phyloP scores from a whole-genome alignment of 2,329 filamentous ascomycete species.

The Colletotrichum sp. region DNA sequence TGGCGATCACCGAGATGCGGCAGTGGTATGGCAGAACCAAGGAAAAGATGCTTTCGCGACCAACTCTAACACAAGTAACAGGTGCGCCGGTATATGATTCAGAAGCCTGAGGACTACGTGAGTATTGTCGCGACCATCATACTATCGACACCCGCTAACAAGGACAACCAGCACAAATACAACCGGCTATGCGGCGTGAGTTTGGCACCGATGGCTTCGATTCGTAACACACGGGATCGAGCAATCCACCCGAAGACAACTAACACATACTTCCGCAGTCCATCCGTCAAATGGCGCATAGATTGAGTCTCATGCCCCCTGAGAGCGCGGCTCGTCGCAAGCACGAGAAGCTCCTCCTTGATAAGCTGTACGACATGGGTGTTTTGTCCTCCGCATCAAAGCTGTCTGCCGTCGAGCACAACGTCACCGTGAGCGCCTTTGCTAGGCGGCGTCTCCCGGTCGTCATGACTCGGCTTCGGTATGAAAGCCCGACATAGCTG shows the following conservation, averaged over 20 bases:
- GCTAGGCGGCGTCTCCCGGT: constrained; percentile 84
- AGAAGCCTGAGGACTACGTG: constrained; percentile 83
- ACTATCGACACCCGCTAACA: background rate
- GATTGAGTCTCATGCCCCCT: constrained; percentile 81
- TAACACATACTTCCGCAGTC: constrained; percentile 54
- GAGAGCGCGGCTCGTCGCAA: constrained; percentile 79
- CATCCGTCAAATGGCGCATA: constrained; percentile 89
- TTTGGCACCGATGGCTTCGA: constrained; percentile 22
- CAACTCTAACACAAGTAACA: background rate
- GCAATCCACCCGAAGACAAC: background rate
- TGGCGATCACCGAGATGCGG: constrained; percentile 71
- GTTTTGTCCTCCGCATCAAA: constrained; percentile 78
- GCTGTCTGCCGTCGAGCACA: constrained; percentile 84
- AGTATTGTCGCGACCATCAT: background rate
- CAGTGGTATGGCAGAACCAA: constrained; percentile 47
- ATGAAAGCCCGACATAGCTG: background rate
- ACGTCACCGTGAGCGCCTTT: constrained; percentile 88
- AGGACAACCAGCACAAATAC: constrained; percentile 50
- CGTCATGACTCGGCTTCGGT: constrained; percentile 82
- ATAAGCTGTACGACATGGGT: constrained; percentile 94
- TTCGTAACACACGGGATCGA: background rate
- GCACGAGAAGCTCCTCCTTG: constrained; percentile 84
- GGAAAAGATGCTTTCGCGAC: background rate
- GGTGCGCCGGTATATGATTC: constrained; percentile 76
- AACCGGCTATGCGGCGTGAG: constrained; percentile 71